Conservation (phyloP, 179 eudicot genomes). For the Carnegiea gigantea region DNA sequence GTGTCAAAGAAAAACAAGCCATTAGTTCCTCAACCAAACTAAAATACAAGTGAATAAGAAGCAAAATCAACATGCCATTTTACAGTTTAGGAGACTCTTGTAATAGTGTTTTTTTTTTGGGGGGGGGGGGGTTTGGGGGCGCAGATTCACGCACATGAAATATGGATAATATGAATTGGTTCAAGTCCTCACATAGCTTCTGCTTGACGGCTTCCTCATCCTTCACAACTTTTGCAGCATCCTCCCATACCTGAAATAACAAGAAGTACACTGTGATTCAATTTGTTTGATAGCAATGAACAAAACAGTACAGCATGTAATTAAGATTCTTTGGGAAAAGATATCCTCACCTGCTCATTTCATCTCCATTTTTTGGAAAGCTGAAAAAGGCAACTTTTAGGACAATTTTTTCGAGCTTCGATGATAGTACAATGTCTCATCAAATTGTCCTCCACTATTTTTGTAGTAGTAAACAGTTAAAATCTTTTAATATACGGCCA, state of each 20-base stretch:
- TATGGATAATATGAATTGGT: slow-evolving; percentile 50
- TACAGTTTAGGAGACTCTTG: neutral
- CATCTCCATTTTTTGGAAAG: neutral
- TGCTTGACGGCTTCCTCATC: slow-evolving; percentile 90
- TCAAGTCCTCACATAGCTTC: slow-evolving; percentile 89
- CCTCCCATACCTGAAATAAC: slow-evolving; percentile 75
- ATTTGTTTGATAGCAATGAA: no score
- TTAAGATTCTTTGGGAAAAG: neutral
- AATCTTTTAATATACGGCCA: no score
- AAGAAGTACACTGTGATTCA: neutral
- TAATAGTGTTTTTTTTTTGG: no score
- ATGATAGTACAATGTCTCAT: neutral
- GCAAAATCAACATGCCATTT: neutral
- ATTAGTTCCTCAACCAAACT: neutral
- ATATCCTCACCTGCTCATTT: neutral
- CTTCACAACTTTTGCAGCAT: slow-evolving; percentile 69
- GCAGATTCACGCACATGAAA: slow-evolving; percentile 1
- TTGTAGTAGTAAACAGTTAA: no score
- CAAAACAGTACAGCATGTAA: neutral
- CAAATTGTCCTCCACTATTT: no score
- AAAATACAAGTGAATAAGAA: neutral
- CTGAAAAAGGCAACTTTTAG: neutral
- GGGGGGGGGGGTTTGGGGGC: neutral
- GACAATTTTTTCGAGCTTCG: neutral
- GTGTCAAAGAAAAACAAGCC: slow-evolving; percentile 20